These are phyloP conservation scores for Fusarium torulosum DNA, from an alignment of 2,329 filamentous ascomycete species.

Conservation along the genomic window DNA sequence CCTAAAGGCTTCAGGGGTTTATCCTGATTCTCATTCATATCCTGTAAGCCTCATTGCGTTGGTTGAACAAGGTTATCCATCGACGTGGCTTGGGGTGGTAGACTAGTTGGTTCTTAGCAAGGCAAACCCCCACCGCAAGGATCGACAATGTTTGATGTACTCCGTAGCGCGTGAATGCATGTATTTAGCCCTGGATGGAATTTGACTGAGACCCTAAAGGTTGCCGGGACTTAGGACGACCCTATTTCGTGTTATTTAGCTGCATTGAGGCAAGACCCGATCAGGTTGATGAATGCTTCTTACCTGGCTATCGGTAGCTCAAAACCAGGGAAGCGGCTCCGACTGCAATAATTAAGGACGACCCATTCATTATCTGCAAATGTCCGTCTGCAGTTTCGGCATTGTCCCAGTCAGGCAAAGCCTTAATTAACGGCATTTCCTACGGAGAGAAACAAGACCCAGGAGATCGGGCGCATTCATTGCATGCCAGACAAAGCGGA, in stretches of 20 bases:
- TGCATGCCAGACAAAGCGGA: constrained; percentile 39
- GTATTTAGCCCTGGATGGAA: constrained; percentile 1
- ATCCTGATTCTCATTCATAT: constrained; percentile 11
- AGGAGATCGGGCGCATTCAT: constrained; percentile 39
- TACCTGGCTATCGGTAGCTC: constrained; percentile 17
- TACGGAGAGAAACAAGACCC: constrained; percentile 35
- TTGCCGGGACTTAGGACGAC: constrained; percentile 15
- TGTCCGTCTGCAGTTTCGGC: constrained; percentile 36
- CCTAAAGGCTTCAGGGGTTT: constrained; percentile 26
- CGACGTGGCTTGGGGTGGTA: constrained; percentile 10
- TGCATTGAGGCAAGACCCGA: constrained; percentile 37
- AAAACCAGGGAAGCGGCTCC: constrained; percentile 40
- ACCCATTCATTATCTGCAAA: constrained; percentile 34
- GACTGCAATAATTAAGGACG: constrained; percentile 31
- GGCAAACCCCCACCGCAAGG: constrained; percentile 18
- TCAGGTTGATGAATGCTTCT: constrained; percentile 1
- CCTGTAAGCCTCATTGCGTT: constrained; percentile 22
- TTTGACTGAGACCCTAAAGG: constrained; percentile 19
- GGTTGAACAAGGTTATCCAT: constrained; percentile 8
- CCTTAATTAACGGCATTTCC: constrained; percentile 36
- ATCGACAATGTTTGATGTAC: constrained; percentile 11
- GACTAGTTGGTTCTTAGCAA: neutral
- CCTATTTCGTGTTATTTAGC: constrained; percentile 42
- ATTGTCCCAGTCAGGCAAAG: constrained; percentile 37
- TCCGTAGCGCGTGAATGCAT: constrained; percentile 4